Conservation (phyloP, 2,329 filamentous ascomycete genomes). For the Fusarium nodosum region DNA sequence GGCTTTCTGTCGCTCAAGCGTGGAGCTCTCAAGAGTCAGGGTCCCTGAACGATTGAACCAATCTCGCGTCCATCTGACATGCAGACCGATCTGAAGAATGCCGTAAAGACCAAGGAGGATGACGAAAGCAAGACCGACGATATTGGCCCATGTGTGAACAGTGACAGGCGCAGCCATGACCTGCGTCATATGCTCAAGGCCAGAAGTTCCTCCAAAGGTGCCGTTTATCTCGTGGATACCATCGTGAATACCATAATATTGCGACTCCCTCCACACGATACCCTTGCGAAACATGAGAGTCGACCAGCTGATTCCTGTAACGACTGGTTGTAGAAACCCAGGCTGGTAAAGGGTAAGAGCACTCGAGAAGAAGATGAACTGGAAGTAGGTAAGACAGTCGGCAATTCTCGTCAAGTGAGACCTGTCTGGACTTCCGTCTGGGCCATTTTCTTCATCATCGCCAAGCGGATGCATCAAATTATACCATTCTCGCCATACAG, state of each 20-base stretch:
- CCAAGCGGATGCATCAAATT: constrained; percentile 16
- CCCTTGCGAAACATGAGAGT: constrained; percentile 69
- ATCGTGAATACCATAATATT: constrained; percentile 57
- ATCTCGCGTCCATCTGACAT: constrained; percentile 56
- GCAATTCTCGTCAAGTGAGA: constrained; percentile 46
- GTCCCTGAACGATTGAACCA: constrained; percentile 55
- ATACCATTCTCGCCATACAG: constrained; percentile 33
- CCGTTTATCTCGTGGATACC: constrained; percentile 76
- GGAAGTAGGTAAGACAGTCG: constrained; percentile 80
- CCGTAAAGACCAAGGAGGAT: constrained; percentile 71
- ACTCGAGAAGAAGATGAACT: constrained; percentile 79
- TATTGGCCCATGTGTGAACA: constrained; percentile 76
- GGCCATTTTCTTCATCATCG: constrained; percentile 27
- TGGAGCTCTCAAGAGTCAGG: constrained; percentile 27
- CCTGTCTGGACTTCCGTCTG: constrained; percentile 10
- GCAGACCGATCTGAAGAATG: constrained; percentile 59
- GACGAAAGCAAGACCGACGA: constrained; percentile 73
- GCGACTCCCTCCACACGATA: constrained; percentile 39
- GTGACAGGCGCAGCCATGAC: constrained; percentile 74
- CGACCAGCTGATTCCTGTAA: constrained; percentile 77
- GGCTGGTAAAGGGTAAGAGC: constrained; percentile 79
- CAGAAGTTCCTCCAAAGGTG: constrained; percentile 67
- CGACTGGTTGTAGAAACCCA: constrained; percentile 78
- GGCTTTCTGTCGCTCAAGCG: constrained; percentile 57
- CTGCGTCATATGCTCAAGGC: constrained; percentile 76